Evolutionary conservation across 257 asterid species (phyloP), one percentile per base, ranked within the genome.

Genomic region (Plectranthus barbatus): DNA sequence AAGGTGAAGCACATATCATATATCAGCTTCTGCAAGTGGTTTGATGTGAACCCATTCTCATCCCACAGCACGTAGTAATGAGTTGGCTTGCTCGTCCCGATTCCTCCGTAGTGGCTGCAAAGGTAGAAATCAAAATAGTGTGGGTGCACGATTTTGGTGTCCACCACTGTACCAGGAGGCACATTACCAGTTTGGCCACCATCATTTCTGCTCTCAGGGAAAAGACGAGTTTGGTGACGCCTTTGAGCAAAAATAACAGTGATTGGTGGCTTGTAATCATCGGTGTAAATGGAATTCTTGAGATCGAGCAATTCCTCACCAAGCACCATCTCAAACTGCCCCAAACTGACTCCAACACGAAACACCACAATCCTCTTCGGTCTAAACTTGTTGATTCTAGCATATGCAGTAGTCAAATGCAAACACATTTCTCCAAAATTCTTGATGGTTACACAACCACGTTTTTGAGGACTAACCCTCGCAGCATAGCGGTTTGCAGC

Each of bases 111-210:
- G 44, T 90, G 95, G 79, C 97, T 90, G 76, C 83, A 85, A 8
- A 87, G 80, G 53, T 81, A 90, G 68, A 90, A 90, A 59, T 90
- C 87, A 3, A 81, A 90, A 66, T 83, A 79, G 1, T 5, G 67
- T 0, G 92, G 94, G 56, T 85, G 92, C 42, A 85, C 79, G 13
- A 90, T 73, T 0, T 1, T 50, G 0, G 86, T 70, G 50, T 90
- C 97, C 76, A 90, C 95, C 45, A 90, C 97, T 2, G 94, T 87
- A 4, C 92, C 95, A 0, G 94, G 90, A 23, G 93, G 89, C 34
- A 86, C 82, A 67, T 87, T 87, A 5, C 69, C 84, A 0, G 79
- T 13, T 0, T 8, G 10, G 0, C 76, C 71, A 0, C 71, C 80
- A 18, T 76, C 81, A 0, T 19, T 60, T 9, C 20, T 45, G 31